Evolutionary conservation across 2,329 filamentous ascomycete genomes (phyloP), one percentile per base, ranked within the genome.

Genomic region (Periconia sp.): DNA sequence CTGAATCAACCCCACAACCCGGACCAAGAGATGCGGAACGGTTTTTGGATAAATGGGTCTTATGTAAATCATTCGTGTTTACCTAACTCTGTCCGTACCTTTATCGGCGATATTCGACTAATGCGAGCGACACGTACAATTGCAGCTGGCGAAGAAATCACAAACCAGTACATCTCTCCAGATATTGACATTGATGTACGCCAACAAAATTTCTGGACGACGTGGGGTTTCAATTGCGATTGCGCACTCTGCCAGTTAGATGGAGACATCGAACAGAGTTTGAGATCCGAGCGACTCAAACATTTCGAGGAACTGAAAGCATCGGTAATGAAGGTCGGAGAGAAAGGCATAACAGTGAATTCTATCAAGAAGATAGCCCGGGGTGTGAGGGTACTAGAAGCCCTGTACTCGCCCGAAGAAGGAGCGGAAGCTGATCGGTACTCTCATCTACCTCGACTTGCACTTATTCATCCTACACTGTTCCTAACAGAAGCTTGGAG

Each of bases 21-120:
- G 4, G 50, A 52, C 24, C 46, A 49, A 0, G 46, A 55, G 22
- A 36, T 60, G 1, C 50, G 55, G 8, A 59, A 57, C 34, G 73
- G 73, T 5, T 56, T 76, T 38, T 76, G 73, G 72, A 56, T 67
- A 4, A 56, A 66, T 13, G 66, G 70, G 1, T 67, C 72, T 0
- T 73, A 71, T 43, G 61, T 71, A 40, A 76, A 76, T 21, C 73
- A 77, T 46, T 70, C 70, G 0, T 76, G 74, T 44, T 31, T 72
- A 1, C 48, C 69, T 2, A 77, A 75, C 45, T 40, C 0, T 52
- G 60, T 52, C 62, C 45, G 69, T 15, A 66, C 69, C 2, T 73
- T 68, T 32, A 54, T 73, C 8, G 73, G 74, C 25, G 73, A 63
- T 33, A 38, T 61, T n/a, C 48, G 50, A 6, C 54, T 75, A 7